phyloP scores from a whole-genome alignment of 2,329 filamentous ascomycete genomes.

The Paecilomyces formosus region DNA sequence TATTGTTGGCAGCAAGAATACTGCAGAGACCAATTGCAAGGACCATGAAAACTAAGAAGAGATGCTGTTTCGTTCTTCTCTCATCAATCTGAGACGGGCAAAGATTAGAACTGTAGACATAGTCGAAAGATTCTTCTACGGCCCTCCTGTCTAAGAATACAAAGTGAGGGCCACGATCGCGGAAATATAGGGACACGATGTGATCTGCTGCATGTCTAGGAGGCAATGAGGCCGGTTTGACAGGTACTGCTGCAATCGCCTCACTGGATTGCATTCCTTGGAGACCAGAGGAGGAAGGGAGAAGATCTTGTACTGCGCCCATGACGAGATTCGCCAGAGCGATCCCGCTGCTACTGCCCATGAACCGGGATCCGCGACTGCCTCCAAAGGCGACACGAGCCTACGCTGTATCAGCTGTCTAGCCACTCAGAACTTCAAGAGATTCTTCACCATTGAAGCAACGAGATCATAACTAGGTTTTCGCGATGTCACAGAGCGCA shows the following conservation, averaged over 20 bases:
- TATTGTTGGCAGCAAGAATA: slow-evolving; percentile 15
- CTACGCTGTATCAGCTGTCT: background rate
- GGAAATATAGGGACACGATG: slow-evolving; percentile 26
- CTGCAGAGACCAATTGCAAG: slow-evolving; percentile 24
- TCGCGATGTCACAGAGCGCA: background rate
- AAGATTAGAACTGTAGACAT: slow-evolving; percentile 13
- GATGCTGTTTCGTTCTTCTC: slow-evolving; percentile 12
- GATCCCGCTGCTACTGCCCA: slow-evolving; percentile 26
- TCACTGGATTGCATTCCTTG: slow-evolving; percentile 7
- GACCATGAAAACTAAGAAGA: slow-evolving; percentile 27
- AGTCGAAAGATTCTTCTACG: slow-evolving; percentile 17
- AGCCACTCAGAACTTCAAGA: background rate
- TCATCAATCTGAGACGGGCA: slow-evolving; percentile 4
- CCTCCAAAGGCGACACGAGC: slow-evolving; percentile 4
- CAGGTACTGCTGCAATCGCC: background rate
- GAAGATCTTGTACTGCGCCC: slow-evolving; percentile 16
- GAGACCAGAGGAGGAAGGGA: slow-evolving; percentile 1
- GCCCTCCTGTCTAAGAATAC: slow-evolving; percentile 20
- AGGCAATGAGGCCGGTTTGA: slow-evolving; percentile 19
- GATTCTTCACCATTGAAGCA: background rate
- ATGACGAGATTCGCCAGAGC: slow-evolving; percentile 28
- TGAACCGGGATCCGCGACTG: slow-evolving; percentile 19
- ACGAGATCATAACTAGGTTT: background rate
- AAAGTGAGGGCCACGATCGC: slow-evolving; percentile 26
- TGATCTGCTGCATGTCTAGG: slow-evolving; percentile 26